Conservation (phyloP, 768 basidiomycete species). For the Leccinum disarticulatum region DNA sequence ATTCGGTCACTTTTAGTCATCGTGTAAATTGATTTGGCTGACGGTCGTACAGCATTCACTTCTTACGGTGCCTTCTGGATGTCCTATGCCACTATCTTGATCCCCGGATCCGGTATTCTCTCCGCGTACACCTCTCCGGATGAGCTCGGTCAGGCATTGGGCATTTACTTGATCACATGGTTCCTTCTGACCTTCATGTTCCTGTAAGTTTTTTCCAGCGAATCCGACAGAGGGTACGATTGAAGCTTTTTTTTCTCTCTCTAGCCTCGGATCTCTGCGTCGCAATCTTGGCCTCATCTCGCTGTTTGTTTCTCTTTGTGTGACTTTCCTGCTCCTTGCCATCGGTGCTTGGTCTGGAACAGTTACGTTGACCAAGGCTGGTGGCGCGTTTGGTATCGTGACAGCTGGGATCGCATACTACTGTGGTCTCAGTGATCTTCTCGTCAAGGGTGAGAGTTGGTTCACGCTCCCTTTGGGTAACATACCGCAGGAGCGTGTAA, state of each 20-base stretch:
- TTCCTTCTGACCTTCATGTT: constrained; percentile 68
- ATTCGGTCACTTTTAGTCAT: neutral
- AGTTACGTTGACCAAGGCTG: constrained; percentile 33
- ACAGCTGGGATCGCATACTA: constrained; percentile 51
- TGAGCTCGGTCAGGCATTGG: constrained; percentile 59
- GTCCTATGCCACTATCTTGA: constrained; percentile 71
- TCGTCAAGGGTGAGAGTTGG: constrained; percentile 38
- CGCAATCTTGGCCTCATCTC: constrained; percentile 49
- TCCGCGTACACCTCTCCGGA: constrained; percentile 44
- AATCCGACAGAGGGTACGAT: neutral
- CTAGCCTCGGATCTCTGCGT: constrained; percentile 49
- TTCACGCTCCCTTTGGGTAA: constrained; percentile 42
- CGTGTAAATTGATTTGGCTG: neutral
- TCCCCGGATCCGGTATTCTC: constrained; percentile 65
- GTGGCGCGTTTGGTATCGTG: constrained; percentile 45
- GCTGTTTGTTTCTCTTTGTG: constrained; percentile 51
- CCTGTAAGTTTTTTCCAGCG: constrained; percentile 42
- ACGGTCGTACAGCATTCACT: constrained; percentile 56
- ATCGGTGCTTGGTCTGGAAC: constrained; percentile 37
- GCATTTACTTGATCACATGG: constrained; percentile 77
- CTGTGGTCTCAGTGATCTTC: constrained; percentile 41
- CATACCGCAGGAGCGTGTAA: constrained; percentile 11
- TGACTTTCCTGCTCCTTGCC: constrained; percentile 52
- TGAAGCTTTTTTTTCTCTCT: constrained; percentile 4
- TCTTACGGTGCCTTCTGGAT: constrained; percentile 90